Evolutionary conservation across 2,329 filamentous ascomycete genomes (phyloP), one percentile per base, ranked within the genome.

Genomic region (Xylaria sp.): DNA sequence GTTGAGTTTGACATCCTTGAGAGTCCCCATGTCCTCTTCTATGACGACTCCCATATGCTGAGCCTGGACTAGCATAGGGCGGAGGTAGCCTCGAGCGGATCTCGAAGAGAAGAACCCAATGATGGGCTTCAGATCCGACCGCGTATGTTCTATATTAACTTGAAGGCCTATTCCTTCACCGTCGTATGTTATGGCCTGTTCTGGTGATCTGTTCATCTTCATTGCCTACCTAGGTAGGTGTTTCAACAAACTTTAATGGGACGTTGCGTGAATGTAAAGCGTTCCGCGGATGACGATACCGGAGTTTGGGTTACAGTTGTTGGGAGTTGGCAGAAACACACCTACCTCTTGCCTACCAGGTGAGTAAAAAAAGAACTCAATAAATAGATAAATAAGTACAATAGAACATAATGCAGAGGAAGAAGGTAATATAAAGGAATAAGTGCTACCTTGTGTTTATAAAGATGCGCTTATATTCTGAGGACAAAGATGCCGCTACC

Each of bases 41-140:
- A 5, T 30, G 21, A 32, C 24, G 19, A 1, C 14, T 32, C 21
- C 27, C 30, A n/a, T 36, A 34, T n/a, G 48, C 34, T 30, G 17
- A 32, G 45, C 47, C 14, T 24, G n/a, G 30, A 50, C n/a, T 61
- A 19, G 11, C 6, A 8, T 45, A 11, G 53, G 27, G 17, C 27
- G 51, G 39, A 6, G 34, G 21, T 60, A 12, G 39, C 54, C 3
- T 21, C 21, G 27, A 65, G 48, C 7, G 21, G 53, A 63, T n/a
- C 30, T 62, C 8, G 6, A 70, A 24, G 59, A 61, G 6, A 39
- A 61, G n/a, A 42, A 53, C 27, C 56, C 47, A 32, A 17, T 48
- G 19, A 50, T 24, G 8, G 58, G 61, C 47, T 58, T 30, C 2
- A 56, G 51, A 50, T n/a, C 51, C 19, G 70, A 57, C 71, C 68